Percentiles rank a stretch among this genome's conserved stretches.
phyloP scores from a whole-genome alignment of 306 rosid genomes.

The Myrica gale region DNA sequence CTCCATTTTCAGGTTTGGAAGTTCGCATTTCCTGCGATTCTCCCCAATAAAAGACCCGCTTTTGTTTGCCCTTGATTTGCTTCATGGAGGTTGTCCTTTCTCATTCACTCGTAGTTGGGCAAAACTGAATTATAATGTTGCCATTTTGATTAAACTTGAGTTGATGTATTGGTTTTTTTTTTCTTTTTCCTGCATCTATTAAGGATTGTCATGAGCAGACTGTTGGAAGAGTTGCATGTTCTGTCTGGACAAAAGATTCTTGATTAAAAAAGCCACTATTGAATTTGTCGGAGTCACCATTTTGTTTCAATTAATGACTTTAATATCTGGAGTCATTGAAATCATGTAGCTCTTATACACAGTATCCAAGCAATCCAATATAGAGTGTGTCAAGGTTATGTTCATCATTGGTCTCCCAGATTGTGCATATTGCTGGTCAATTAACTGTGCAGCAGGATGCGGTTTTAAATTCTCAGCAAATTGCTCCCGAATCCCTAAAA shows the following conservation, averaged over 20 bases:
- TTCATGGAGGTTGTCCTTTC: slow-evolving; percentile 4
- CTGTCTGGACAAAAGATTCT: background rate
- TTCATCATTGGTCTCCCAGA: background rate
- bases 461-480: background rate
- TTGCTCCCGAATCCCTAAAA: background rate
- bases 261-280: background rate
- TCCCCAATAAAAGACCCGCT: background rate
- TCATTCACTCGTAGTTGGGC: background rate
- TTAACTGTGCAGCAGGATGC: background rate
- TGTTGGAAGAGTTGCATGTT: background rate
- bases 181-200: background rate
- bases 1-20: background rate
- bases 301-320: background rate
- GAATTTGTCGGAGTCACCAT: background rate
- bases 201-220: background rate
- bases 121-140: background rate
- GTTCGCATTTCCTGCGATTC: background rate
- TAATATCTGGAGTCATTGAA: background rate
- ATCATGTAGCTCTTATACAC: no score
- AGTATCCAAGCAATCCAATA: no score
- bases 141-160: background rate
- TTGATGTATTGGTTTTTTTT: background rate
- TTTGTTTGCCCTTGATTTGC: background rate
- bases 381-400: background rate
- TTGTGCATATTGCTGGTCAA: background rate